Evolutionary conservation across 2,329 filamentous ascomycete species (phyloP).

Genomic region (Cladosporium phlei): DNA sequence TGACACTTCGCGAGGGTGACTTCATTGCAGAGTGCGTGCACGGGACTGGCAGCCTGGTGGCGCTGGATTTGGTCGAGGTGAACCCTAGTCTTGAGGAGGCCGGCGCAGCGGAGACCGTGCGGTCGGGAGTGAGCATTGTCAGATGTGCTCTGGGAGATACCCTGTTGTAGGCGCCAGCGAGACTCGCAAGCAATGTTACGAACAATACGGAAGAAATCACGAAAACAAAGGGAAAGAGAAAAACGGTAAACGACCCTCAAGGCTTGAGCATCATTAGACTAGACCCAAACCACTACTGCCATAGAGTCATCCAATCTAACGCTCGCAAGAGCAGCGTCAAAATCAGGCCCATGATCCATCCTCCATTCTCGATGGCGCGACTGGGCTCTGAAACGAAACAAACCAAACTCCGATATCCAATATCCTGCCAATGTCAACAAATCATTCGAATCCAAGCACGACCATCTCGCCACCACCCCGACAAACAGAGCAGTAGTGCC

Average conservation of each 20-base stretch:
- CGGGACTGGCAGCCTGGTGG: constrained; percentile 52
- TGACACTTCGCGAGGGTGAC: constrained; percentile 92
- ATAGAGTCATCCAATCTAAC: background rate
- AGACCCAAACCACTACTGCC: background rate
- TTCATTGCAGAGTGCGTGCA: constrained; percentile 77
- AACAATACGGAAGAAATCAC: background rate
- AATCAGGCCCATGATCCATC: no score
- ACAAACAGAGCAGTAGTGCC: no score
- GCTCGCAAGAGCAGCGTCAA: background rate
- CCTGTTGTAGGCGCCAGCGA: constrained; percentile 53
- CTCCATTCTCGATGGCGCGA: no score
- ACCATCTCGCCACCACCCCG: no score
- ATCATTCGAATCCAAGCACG: no score
- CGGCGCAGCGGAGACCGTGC: constrained; percentile 78
- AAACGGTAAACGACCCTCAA: background rate
- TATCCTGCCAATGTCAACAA: no score
- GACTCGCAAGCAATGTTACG: no score
- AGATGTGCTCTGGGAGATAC: constrained; percentile 90
- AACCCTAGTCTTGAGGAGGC: constrained; percentile 46
- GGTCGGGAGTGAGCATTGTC: constrained; percentile 86
- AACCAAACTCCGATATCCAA: no score
- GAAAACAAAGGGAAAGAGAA: no score
- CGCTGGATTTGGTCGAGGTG: constrained; percentile 54
- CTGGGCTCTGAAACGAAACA: no score
- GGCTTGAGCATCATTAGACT: background rate